Base-by-base conservation (phyloP, 495 filamentous ascomycete species). In the Podospora appendiculata region DNA sequence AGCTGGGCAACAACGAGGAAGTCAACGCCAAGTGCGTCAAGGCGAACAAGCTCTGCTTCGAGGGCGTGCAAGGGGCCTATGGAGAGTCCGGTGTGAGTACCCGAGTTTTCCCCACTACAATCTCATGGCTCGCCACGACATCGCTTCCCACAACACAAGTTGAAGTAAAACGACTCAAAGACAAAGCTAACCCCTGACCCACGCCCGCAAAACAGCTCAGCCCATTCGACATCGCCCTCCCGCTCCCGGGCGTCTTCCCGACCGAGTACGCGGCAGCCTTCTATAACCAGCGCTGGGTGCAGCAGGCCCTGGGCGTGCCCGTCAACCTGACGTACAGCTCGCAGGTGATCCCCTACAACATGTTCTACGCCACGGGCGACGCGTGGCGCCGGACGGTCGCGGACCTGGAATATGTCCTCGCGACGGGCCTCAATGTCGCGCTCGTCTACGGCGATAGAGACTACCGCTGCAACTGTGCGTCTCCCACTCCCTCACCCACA, bases 371-470 rank as follows among this genome's bases (percentile, higher is more conserved):
- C 19, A 56, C 58, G 8, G 53, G 54, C 9, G 58, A 60, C 14
- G 32, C 50, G 11, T 13, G 47, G 46, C 44, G 78, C 16, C 62
- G 62, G 17, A 76, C 78, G 48, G 56, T 82, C 1, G 70, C 76
- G 32, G 74, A 79, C 43, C 51, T 86, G 9, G 70, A 67, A 8
- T 76, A 78, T 36, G 54, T 84, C 4, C 68, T 85, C 6, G 67
- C 77, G 25, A 68, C 69, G 12, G 77, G 77, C 0, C 71, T 84
- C 52, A 79, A 79, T 42, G 80, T 87, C 1, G 72, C 78, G 7
- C 70, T 84, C 16, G 68, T 83, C 17, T 82, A 82, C 53, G 82
- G 81, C 12, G 79, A 80, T 66, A 67, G 73, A 11, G 80, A 84
- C 51, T 84, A 79, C 47, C 70, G 71, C n/a, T 82, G 80, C 58